A percentile compares a stretch with the other conserved stretches of the same genome.
Evolutionary conservation across 441 rosid genomes (phyloP).

Genomic region (Erodium texanum): DNA sequence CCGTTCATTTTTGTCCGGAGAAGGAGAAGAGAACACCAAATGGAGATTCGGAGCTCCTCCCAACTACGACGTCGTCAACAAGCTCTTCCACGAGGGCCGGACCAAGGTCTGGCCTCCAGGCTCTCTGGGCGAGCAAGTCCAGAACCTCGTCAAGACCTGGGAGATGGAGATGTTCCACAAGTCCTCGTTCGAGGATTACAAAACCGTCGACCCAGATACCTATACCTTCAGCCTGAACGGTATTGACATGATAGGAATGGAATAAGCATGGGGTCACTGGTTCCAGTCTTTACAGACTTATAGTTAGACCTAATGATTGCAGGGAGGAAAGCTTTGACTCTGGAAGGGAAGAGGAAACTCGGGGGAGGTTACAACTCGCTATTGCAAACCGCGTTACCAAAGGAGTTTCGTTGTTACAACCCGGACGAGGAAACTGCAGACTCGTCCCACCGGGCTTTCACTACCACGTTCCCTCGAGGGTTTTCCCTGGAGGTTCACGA

Average conservation of each 20-base stretch:
- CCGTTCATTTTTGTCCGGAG: slow-evolving; percentile 32
- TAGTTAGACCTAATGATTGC: too few relatives aligned
- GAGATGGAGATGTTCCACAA: slow-evolving; percentile 61
- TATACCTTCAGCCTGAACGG: slow-evolving; percentile 43
- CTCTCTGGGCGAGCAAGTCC: slow-evolving; percentile 51
- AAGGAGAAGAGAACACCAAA: slow-evolving; percentile 39
- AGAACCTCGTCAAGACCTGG: slow-evolving; percentile 56
- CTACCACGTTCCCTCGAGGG: slow-evolving; percentile 46
- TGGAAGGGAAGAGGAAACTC: slow-evolving; percentile 30
- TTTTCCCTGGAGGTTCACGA: slow-evolving; percentile 52
- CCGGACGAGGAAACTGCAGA: slow-evolving; percentile 46
- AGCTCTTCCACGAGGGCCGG: slow-evolving; percentile 48
- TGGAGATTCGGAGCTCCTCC: slow-evolving; percentile 45
- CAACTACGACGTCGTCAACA: slow-evolving; percentile 39
- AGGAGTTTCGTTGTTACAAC: slow-evolving; percentile 35
- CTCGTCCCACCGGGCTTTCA: slow-evolving; percentile 37
- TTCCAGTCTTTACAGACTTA: too few relatives aligned
- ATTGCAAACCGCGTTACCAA: slow-evolving; percentile 46
- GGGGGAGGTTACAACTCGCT: slow-evolving; percentile 56
- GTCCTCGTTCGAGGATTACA: slow-evolving; percentile 28
- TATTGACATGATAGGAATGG: slow-evolving; percentile 1
- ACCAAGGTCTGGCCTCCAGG: slow-evolving; percentile 60
- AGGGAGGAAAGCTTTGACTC: slow-evolving; percentile 37
- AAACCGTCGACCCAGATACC: slow-evolving; percentile 28
- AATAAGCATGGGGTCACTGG: too few relatives aligned